Percentiles rank a stretch among this genome's conserved stretches.
These are phyloP conservation scores for Blakeslea trispora DNA, from an alignment of 371 early-diverging fungal genomes.

Conservation along the genomic window DNA sequence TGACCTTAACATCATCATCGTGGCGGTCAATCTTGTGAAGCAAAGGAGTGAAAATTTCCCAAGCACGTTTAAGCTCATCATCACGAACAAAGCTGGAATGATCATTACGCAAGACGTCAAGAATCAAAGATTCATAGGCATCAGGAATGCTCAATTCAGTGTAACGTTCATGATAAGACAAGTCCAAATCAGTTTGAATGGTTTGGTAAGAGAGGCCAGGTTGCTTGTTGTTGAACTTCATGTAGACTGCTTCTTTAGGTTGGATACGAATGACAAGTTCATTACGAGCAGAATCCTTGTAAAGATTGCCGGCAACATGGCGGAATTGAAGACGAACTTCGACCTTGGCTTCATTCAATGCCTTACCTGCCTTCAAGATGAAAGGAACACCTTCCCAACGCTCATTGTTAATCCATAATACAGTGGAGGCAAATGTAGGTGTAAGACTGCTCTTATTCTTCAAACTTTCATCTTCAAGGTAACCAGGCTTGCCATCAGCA, in stretches of 20 bases:
- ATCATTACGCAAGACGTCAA: conserved; percentile 90
- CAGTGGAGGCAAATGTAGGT: conserved; percentile 93
- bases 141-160: conserved; percentile 89
- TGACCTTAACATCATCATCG: conserved; percentile 60
- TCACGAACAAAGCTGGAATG: conserved; percentile 96
- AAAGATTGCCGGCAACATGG: conserved; percentile 81
- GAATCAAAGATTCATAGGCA: conserved; percentile 92
- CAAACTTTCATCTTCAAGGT: conserved; percentile 92
- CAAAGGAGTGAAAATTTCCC: conserved; percentile 97
- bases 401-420: conserved; percentile 87
- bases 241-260: conserved; percentile 95
- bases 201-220: conserved; percentile 75
- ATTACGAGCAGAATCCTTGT: conserved; percentile 77
- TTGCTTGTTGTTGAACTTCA: conserved; percentile 95
- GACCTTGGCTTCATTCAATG: conserved; percentile 89
- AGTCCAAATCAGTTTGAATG: conserved; percentile 88
- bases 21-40: conserved; percentile 83
- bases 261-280: conserved; percentile 96
- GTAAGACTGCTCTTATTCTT: conserved; percentile 75
- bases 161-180: conserved; percentile 88
- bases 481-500: conserved; percentile 81
- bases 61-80: conserved; percentile 95
- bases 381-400: conserved; percentile 98
- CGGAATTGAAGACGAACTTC: conserved; percentile 96
- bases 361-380: conserved; percentile 96